A percentile compares a stretch with the other conserved stretches of the same genome.
These are phyloP conservation scores for Blumeria hordei DNA, from an alignment of 2,329 filamentous ascomycete genomes.

Conservation along the genomic window DNA sequence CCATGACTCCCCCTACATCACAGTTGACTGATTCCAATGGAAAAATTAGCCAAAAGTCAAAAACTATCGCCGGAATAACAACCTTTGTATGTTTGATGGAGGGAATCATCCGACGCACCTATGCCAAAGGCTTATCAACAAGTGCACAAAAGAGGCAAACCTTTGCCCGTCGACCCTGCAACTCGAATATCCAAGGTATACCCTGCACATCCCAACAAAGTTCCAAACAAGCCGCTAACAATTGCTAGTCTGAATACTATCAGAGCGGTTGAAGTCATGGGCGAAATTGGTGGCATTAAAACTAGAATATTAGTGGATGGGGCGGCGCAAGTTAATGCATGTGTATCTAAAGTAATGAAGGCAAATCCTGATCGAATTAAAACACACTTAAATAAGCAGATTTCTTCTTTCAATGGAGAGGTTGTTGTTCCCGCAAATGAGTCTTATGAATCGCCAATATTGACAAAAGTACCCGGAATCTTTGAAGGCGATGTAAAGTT, in stretches of 20 bases:
- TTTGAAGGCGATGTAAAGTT: not conserved
- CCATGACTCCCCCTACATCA: too few relatives aligned
- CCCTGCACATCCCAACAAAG: too few relatives aligned
- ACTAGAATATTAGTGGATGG: not conserved
- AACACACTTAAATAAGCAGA: not conserved
- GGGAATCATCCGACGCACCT: not conserved
- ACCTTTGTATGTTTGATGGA: constrained; percentile 1
- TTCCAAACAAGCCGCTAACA: not conserved
- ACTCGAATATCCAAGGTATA: not conserved
- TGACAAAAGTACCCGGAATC: not conserved
- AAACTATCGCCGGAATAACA: not conserved
- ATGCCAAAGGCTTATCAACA: not conserved
- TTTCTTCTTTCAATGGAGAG: not conserved
- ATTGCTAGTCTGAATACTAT: not conserved
- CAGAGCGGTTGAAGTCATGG: not conserved
- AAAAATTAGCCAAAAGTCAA: not conserved
- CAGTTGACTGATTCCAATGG: too few relatives aligned
- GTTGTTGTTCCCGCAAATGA: not conserved
- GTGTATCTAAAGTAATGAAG: not conserved
- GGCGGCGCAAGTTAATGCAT: not conserved
- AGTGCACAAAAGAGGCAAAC: not conserved
- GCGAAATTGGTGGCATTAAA: not conserved
- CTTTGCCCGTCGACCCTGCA: not conserved
- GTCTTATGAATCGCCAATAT: not conserved
- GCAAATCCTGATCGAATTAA: not conserved